These are phyloP conservation scores for Ambrosia artemisiifolia DNA, from an alignment of 129 eudicot species.

Conservation along the genomic window DNA sequence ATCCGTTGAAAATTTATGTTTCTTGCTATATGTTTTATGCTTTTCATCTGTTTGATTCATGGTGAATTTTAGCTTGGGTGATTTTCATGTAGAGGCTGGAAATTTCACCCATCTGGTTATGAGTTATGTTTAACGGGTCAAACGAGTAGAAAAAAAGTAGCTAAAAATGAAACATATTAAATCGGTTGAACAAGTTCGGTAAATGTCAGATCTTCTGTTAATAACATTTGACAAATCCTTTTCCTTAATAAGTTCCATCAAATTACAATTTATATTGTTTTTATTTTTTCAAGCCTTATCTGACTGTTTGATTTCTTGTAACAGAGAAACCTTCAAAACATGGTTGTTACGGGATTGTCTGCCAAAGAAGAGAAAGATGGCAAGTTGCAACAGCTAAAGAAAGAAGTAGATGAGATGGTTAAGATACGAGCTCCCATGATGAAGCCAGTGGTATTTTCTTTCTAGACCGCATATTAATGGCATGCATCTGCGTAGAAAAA, in stretches of 20 bases:
- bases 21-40: not conserved
- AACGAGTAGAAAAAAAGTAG: not conserved
- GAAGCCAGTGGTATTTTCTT: conserved; percentile 49
- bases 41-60: not conserved
- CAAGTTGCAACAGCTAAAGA: conserved; percentile 66
- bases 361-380: conserved; percentile 84
- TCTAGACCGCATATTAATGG: conserved; percentile 8
- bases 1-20: conserved; percentile 1
- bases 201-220: not conserved
- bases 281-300: not conserved
- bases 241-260: not conserved
- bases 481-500: conserved; percentile 8
- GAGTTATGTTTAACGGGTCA: not conserved
- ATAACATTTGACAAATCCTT: not conserved
- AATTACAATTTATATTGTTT: not conserved
- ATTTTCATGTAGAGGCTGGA: not conserved
- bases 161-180: not conserved
- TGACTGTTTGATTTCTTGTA: conserved; percentile 15
- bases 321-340: conserved; percentile 80
- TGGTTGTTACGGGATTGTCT: conserved; percentile 67
- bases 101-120: not conserved
- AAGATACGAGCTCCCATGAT: conserved; percentile 47
- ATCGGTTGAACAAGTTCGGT: not conserved
- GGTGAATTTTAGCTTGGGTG: not conserved
- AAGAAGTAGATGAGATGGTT: conserved; percentile 87